Evolutionary conservation across 2,329 filamentous ascomycete genomes (phyloP).

Genomic region (Xylaria arbuscula): DNA sequence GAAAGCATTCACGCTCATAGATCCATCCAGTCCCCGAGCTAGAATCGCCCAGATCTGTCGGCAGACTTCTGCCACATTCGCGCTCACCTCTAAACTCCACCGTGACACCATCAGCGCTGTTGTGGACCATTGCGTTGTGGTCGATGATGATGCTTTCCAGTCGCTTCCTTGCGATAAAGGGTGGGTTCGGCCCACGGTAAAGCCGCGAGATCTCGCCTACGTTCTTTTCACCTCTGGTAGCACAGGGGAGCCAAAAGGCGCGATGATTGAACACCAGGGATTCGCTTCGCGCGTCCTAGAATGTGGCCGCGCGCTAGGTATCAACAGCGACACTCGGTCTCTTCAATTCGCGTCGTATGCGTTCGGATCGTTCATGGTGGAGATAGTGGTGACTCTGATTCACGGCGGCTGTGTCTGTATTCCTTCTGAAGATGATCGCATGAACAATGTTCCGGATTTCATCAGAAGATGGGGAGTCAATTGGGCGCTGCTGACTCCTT

Average conservation of each 20-base stretch:
- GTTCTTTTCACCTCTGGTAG: slow-evolving; percentile 25
- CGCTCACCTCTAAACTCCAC: slow-evolving; percentile 25
- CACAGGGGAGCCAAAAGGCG: slow-evolving; percentile 28
- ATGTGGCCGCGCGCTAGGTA: slow-evolving; percentile 16
- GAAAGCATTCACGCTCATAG: slow-evolving; percentile 18
- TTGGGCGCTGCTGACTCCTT: slow-evolving; percentile 29
- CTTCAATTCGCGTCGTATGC: slow-evolving; percentile 30
- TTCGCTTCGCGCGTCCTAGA: slow-evolving; percentile 14
- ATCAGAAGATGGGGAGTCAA: slow-evolving; percentile 19
- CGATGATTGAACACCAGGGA: slow-evolving; percentile 24
- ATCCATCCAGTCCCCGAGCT: slow-evolving; percentile 10
- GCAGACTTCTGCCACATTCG: slow-evolving; percentile 26
- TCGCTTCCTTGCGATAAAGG: slow-evolving; percentile 14
- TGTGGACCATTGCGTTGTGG: slow-evolving; percentile 18
- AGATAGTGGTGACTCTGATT: slow-evolving; percentile 24
- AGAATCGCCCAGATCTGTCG: slow-evolving; percentile 25
- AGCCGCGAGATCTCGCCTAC: slow-evolving; percentile 18
- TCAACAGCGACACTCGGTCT: slow-evolving; percentile 10
- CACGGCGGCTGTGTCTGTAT: slow-evolving; percentile 31
- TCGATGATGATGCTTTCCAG: slow-evolving; percentile 24
- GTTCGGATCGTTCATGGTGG: slow-evolving; percentile 21
- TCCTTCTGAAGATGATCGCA: slow-evolving; percentile 28
- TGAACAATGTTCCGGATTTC: slow-evolving; percentile 25
- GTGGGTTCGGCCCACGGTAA: slow-evolving; percentile 1
- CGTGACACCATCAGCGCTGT: slow-evolving; percentile 5